phyloP scores from a whole-genome alignment of 2,329 filamentous ascomycete species.

The Botryotinia convoluta region DNA sequence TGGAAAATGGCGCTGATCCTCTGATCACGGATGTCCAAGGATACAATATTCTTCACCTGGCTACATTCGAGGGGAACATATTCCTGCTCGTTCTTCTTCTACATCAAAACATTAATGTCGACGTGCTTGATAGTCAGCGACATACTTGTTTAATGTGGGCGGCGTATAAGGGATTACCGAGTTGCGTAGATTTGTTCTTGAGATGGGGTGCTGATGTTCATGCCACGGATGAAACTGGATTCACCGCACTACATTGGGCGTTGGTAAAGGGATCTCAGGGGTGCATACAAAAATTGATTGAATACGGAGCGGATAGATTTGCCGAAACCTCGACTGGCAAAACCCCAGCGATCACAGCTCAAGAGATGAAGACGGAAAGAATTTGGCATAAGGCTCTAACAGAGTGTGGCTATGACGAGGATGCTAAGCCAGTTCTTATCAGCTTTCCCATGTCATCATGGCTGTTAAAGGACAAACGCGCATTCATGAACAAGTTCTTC shows the following conservation, averaged over 20 bases:
- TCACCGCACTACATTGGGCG: conserved; percentile 94
- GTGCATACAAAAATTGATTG: conserved; percentile 89
- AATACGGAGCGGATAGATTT: conserved; percentile 93
- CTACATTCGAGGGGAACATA: conserved; percentile 94
- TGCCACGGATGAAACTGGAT: conserved; percentile 84
- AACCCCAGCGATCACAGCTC: conserved; percentile 79
- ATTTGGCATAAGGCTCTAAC: conserved; percentile 81
- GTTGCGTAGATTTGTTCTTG: conserved; percentile 87
- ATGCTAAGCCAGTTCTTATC: conserved; percentile 67
- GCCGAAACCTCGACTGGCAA: conserved; percentile 87
- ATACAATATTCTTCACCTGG: conserved; percentile 96
- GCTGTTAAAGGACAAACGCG: conserved; percentile 72
- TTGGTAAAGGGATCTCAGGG: conserved; percentile 87
- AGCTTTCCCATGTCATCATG: conserved; percentile 71
- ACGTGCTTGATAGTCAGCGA: conserved; percentile 82
- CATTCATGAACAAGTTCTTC: conserved; percentile 79
- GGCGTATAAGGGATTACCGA: conserved; percentile 93
- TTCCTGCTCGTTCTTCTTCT: conserved; percentile 84
- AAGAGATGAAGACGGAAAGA: conserved; percentile 81
- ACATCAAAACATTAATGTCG: conserved; percentile 93
- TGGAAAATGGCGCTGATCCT: conserved; percentile 88
- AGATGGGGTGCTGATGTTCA: conserved; percentile 95
- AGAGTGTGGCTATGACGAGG: conserved; percentile 79
- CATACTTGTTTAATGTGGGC: conserved; percentile 99
- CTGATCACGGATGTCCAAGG: conserved; percentile 90